phyloP scores from a whole-genome alignment of 1,284 basidiomycete genomes.

The Tremellales sp. region DNA sequence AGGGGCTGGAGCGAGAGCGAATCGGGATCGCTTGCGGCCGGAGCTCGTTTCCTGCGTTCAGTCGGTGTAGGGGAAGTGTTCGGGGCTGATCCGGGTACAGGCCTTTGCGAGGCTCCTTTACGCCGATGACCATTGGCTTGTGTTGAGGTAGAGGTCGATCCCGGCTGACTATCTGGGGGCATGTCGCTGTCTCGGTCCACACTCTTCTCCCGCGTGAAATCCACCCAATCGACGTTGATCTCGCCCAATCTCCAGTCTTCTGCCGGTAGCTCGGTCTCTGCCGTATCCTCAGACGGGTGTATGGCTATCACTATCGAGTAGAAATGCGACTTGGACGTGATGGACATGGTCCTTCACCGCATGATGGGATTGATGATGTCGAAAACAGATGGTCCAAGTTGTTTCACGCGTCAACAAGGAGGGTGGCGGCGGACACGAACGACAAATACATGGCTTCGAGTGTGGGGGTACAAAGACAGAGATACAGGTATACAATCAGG shows the following conservation, averaged over 20 bases:
- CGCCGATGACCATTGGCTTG: no score
- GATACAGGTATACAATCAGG: conserved; percentile 52
- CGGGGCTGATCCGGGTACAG: conserved; percentile 2
- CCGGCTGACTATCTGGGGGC: no score
- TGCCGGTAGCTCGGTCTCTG: not conserved
- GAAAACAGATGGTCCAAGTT: no score
- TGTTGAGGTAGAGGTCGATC: no score
- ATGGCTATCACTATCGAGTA: conserved; percentile 38
- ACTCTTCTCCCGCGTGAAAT: conserved; percentile 44
- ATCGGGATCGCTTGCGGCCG: conserved; percentile 11
- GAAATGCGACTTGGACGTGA: conserved; percentile 4
- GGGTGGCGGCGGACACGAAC: no score
- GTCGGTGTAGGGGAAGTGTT: not conserved
- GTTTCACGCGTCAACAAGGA: no score
- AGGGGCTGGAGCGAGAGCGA: conserved; percentile 40
- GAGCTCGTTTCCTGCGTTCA: not conserved
- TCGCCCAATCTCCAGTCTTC: conserved; percentile 40
- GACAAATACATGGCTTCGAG: no score
- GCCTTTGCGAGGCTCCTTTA: not conserved
- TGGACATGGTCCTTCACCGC: conserved; percentile 2
- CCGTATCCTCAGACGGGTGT: conserved; percentile 12
- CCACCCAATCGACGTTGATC: conserved; percentile 46
- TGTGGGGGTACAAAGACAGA: no score
- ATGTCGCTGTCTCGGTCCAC: conserved; percentile 10
- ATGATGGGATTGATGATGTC: no score